Conservation (phyloP, 176 grass and related monocot genomes). For the Metroxylon sagu region DNA sequence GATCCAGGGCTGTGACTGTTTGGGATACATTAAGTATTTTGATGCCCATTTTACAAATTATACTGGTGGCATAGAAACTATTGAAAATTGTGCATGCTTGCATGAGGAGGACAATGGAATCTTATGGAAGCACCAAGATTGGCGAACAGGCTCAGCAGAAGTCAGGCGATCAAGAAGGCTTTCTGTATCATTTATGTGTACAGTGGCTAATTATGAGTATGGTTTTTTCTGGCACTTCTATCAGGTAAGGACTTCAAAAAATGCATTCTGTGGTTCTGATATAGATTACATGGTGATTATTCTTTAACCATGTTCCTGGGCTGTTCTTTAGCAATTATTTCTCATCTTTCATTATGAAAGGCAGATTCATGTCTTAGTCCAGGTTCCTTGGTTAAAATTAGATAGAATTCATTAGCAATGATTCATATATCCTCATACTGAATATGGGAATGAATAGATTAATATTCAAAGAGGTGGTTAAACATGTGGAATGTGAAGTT, state of each 20-base stretch:
- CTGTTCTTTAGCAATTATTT: no score
- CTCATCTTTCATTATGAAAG: no score
- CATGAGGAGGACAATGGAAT: slow-evolving; percentile 98
- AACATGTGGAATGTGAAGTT: no score
- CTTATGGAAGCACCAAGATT: slow-evolving; percentile 99
- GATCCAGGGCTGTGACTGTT: slow-evolving; percentile 90
- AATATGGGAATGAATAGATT: no score
- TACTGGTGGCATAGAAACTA: slow-evolving; percentile 91
- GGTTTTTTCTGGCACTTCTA: slow-evolving; percentile 99
- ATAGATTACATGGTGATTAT: no score
- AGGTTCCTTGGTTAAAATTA: no score
- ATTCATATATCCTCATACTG: no score
- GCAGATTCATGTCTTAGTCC: no score
- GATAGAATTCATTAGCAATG: no score
- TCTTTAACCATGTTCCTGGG: no score
- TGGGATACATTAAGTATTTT: slow-evolving; percentile 98
- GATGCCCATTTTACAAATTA: slow-evolving; percentile 98
- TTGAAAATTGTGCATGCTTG: slow-evolving; percentile 96
- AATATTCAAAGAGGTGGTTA: no score
- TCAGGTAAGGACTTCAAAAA: slow-evolving; percentile 22
- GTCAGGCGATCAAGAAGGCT: slow-evolving; percentile 97
- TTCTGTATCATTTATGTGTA: slow-evolving; percentile 95
- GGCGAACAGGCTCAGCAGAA: slow-evolving; percentile 97
- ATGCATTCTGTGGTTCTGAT: no score
- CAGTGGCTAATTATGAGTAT: slow-evolving; percentile 97